Conservation (phyloP, 208 protist species). For the Leishmania turanica region DNA sequence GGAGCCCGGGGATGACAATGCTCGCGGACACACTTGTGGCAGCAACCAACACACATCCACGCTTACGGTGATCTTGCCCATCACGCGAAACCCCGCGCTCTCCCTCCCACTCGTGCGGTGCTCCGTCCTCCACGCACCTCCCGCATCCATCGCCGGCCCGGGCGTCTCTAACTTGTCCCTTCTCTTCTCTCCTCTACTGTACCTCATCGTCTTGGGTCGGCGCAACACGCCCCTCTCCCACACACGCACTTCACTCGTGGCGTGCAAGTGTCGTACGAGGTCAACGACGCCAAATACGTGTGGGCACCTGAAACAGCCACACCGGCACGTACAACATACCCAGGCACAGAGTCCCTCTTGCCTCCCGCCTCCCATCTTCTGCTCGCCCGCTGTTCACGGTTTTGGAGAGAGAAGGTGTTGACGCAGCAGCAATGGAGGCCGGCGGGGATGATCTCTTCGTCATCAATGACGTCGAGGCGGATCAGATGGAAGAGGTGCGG, state of each 20-base stretch:
- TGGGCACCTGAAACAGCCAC: background rate
- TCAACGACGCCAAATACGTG: background rate
- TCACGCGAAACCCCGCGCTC: background rate
- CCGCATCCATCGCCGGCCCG: background rate
- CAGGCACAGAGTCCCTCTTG: background rate
- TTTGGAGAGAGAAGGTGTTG: background rate
- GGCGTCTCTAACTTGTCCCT: background rate
- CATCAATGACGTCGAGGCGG: conserved; percentile 24
- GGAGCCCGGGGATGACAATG: background rate
- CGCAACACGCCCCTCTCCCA: background rate
- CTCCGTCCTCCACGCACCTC: background rate
- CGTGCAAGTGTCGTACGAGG: background rate
- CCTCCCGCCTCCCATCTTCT: background rate
- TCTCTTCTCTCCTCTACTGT: background rate
- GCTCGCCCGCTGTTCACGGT: background rate
- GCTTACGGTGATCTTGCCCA: background rate
- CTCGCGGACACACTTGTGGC: too few species aligned
- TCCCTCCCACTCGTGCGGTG: background rate
- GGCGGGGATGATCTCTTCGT: conserved; percentile 35
- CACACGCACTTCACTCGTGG: background rate
- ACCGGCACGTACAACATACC: background rate
- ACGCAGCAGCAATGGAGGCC: conserved; percentile 1
- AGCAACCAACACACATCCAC: background rate
- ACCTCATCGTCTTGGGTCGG: background rate
- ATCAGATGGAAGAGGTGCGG: conserved; percentile 5